Conservation (phyloP, 306 rosid genomes). For the Trifolium pratense region DNA sequence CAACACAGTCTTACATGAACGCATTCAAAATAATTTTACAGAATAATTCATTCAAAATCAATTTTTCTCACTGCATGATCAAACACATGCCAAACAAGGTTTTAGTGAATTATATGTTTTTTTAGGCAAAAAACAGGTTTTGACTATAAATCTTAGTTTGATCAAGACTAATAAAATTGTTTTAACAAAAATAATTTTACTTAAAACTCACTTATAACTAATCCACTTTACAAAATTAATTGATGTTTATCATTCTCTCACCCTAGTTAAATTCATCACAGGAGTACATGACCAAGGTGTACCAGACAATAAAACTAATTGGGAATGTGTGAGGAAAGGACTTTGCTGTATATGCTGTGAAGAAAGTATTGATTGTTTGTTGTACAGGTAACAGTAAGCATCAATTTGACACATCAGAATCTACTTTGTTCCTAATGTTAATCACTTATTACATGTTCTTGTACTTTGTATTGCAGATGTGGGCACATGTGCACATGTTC, state of each 20-base stretch:
- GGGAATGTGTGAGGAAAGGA: slow-evolving; percentile 96
- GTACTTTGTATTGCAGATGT: slow-evolving; percentile 62
- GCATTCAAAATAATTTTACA: no score
- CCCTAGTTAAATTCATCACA: slow-evolving; percentile 44
- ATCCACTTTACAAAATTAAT: neutral
- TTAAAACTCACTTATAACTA: neutral
- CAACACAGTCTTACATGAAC: no score
- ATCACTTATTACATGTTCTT: slow-evolving; percentile 1
- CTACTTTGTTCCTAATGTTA: slow-evolving; percentile 18
- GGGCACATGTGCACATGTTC: slow-evolving; percentile 98
- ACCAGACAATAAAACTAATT: slow-evolving; percentile 64
- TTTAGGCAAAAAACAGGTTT: neutral
- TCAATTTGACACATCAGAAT: slow-evolving; percentile 21
- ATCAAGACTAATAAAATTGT: neutral
- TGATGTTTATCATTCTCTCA: neutral
- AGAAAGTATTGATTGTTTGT: slow-evolving; percentile 79
- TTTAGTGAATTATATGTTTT: neutral
- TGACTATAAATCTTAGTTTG: neutral
- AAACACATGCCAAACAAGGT: neutral
- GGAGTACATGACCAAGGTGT: slow-evolving; percentile 53
- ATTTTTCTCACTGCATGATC: no score
- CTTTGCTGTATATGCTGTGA: slow-evolving; percentile 83
- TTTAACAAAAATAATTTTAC: neutral
- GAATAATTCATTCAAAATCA: no score
- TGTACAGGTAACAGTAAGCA: slow-evolving; percentile 73